These are phyloP conservation scores for Choiromyces venosus DNA, from an alignment of 495 filamentous ascomycete species.

Conservation along the genomic window DNA sequence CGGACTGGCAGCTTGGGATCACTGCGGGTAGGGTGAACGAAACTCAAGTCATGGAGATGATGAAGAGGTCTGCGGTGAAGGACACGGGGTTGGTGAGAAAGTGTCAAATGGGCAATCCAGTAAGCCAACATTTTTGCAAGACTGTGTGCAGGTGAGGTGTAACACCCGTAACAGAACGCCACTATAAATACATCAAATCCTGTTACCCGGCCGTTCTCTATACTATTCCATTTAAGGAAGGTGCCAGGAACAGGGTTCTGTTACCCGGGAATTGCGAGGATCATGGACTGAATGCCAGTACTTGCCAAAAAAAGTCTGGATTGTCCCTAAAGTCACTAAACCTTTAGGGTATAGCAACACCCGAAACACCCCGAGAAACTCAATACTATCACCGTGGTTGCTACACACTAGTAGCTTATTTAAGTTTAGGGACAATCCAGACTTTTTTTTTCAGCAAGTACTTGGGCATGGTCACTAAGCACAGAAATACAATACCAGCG, in stretches of 20 bases:
- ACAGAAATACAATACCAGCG: not conserved
- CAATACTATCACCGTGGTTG: too few species aligned
- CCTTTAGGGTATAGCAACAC: too few species aligned
- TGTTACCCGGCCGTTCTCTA: not conserved
- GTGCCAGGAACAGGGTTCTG: not conserved
- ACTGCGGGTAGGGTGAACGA: not conserved
- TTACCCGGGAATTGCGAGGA: not conserved
- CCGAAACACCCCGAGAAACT: too few species aligned
- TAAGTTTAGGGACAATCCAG: too few species aligned
- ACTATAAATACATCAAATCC: not conserved
- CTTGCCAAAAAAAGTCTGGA: too few species aligned
- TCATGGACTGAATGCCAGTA: not conserved
- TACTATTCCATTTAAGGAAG: not conserved
- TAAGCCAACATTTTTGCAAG: not conserved
- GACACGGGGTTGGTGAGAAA: not conserved
- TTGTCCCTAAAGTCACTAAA: too few species aligned
- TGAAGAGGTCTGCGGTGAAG: not conserved
- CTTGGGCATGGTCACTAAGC: not conserved
- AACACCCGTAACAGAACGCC: not conserved
- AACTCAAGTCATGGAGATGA: not conserved
- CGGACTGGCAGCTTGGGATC: too few species aligned
- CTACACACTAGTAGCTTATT: too few species aligned
- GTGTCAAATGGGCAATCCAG: not conserved
- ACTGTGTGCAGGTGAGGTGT: not conserved
- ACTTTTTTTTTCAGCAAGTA: too few species aligned